Conservation (phyloP, 2,329 filamentous ascomycete genomes). For the Ceratocystis lukuohia region DNA sequence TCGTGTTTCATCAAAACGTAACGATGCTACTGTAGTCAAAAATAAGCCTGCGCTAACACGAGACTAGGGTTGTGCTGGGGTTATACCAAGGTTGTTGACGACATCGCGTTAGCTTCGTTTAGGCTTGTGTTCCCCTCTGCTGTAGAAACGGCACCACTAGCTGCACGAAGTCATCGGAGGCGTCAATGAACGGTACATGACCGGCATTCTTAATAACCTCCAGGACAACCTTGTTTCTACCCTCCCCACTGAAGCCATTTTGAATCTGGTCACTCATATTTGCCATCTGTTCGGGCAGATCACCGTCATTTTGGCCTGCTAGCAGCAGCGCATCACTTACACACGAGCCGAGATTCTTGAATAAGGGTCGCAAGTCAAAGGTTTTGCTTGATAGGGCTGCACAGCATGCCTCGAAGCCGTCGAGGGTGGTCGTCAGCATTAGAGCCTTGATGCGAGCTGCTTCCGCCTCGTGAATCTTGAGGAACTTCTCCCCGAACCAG, state of each 20-base stretch:
- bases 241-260: slow-evolving; percentile 24
- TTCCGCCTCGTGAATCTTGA: slow-evolving; percentile 27
- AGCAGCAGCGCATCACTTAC: slow-evolving; percentile 29
- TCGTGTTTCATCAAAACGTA: no score
- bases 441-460: slow-evolving; percentile 26
- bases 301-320: slow-evolving; percentile 32
- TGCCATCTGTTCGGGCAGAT: slow-evolving; percentile 30
- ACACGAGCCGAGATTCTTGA: slow-evolving; percentile 25
- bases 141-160: slow-evolving; percentile 24
- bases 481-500: slow-evolving; percentile 32
- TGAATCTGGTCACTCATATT: slow-evolving; percentile 29
- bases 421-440: slow-evolving; percentile 29
- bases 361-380: slow-evolving; percentile 31
- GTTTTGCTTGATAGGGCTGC: slow-evolving; percentile 27
- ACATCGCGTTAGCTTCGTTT: no score
- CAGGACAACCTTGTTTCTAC: slow-evolving; percentile 25
- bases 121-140: not conserved
- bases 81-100: no score
- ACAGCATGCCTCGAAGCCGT: slow-evolving; percentile 32
- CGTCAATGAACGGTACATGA: slow-evolving; percentile 30
- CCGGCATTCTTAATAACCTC: slow-evolving; percentile 28
- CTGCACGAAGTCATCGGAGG: slow-evolving; percentile 25
- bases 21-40: no score
- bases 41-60: no score
- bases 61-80: no score